A percentile compares a stretch with the other conserved stretches of the same genome.
Conservation (phyloP, 257 asterid genomes). For the Solanum raphanifolium region DNA sequence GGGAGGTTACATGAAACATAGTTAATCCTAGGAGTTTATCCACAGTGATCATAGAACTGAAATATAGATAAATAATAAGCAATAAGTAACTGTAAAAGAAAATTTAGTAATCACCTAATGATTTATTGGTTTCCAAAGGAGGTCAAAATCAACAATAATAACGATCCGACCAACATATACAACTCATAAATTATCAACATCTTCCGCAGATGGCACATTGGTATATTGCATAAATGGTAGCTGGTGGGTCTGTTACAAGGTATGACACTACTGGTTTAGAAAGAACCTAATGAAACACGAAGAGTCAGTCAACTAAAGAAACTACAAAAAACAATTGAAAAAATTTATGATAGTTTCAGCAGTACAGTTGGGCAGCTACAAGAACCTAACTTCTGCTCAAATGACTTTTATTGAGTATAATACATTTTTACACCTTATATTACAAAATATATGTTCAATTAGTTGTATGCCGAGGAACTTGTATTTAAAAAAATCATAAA, state of each 20-base stretch:
- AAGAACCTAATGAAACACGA: too few relatives aligned
- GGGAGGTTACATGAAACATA: not conserved
- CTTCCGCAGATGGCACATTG: slow-evolving; percentile 39
- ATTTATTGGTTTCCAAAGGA: slow-evolving; percentile 75
- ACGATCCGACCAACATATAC: slow-evolving; percentile 72
- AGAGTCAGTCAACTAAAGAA: not conserved
- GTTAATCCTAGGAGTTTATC: not conserved
- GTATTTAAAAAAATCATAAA: too few relatives aligned
- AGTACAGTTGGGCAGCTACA: too few relatives aligned
- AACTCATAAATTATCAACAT: slow-evolving; percentile 57
- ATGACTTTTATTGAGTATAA: too few relatives aligned
- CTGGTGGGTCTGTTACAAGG: too few relatives aligned
- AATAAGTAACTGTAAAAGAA: not conserved
- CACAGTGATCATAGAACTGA: not conserved
- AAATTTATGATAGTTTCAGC: too few relatives aligned
- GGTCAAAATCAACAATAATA: slow-evolving; percentile 73
- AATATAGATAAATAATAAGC: not conserved
- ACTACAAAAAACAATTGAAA: too few relatives aligned
- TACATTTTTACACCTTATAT: too few relatives aligned
- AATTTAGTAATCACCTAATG: slow-evolving; percentile 50
- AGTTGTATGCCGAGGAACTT: too few relatives aligned
- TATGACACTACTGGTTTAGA: too few relatives aligned
- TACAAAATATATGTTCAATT: too few relatives aligned
- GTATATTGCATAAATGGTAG: slow-evolving; percentile 9
- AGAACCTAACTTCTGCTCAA: too few relatives aligned